Percentiles rank a stretch among this genome's conserved stretches.
Evolutionary conservation across 192 early-diverging fungal genomes (phyloP).

Genomic region (Umbelopsis isabellina): DNA sequence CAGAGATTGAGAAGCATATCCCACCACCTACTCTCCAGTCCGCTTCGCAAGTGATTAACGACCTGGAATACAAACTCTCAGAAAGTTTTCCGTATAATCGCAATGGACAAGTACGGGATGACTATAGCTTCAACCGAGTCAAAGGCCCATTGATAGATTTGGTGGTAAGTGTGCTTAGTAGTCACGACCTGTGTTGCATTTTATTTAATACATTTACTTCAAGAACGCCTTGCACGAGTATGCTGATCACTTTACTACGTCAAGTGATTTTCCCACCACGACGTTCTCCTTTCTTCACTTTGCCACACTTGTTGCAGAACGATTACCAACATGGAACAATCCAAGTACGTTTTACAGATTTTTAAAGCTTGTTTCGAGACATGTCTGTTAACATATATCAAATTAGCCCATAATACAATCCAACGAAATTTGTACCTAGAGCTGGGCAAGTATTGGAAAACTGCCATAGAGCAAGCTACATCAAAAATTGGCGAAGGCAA

Average conservation of each 20-base stretch:
- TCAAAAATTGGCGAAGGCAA: conserved; percentile 79
- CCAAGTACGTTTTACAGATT: conserved; percentile 28
- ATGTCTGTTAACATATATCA: neutral
- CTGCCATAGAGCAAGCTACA: conserved; percentile 72
- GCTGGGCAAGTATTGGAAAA: conserved; percentile 76
- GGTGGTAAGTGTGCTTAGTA: conserved; percentile 38
- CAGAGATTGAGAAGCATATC: conserved; percentile 71
- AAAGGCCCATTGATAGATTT: conserved; percentile 75
- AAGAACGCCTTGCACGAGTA: conserved; percentile 72
- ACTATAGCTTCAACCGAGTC: conserved; percentile 91
- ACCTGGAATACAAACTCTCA: conserved; percentile 70
- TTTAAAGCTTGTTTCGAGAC: neutral
- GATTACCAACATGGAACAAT: conserved; percentile 83
- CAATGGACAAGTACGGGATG: conserved; percentile 74
- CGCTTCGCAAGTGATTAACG: conserved; percentile 63
- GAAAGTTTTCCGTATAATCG: conserved; percentile 89
- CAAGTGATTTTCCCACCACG: conserved; percentile 75
- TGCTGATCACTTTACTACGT: conserved; percentile 74
- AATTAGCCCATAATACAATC: conserved; percentile 64
- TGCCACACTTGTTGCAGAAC: conserved; percentile 71
- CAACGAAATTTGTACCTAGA: conserved; percentile 67
- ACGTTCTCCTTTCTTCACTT: conserved; percentile 83
- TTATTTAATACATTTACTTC: conserved; percentile 16
- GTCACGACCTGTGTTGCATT: neutral
- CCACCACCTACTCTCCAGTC: conserved; percentile 88